Evolutionary conservation across 108 stramenopile genomes (phyloP).

Genomic region (Cyclotella choctawhatcheeana): DNA sequence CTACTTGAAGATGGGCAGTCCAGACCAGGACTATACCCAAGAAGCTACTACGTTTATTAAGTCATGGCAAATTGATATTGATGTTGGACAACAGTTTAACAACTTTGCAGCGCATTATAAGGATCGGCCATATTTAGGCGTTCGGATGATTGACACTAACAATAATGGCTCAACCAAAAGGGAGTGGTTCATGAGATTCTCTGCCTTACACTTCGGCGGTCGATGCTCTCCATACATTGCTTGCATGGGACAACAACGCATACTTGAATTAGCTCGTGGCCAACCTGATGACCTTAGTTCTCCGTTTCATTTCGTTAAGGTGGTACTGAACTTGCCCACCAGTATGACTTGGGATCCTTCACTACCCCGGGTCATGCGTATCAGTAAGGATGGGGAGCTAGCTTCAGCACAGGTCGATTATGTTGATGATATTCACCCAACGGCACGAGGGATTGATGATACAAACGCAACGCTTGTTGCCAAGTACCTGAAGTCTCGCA

Average conservation of each 20-base stretch:
- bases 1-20: neutral
- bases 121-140: constrained; percentile 2
- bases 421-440: constrained; percentile 11
- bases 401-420: neutral
- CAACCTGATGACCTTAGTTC: too few relatives aligned
- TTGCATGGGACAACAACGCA: neutral
- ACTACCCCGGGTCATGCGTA: neutral
- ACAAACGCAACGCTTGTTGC: neutral
- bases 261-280: neutral
- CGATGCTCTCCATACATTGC: constrained; percentile 10
- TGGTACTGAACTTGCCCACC: too few relatives aligned
- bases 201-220: constrained; percentile 4
- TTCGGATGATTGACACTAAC: neutral
- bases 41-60: neutral
- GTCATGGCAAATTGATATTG: constrained; percentile 8
- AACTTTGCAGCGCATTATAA: neutral
- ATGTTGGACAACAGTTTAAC: constrained; percentile 21
- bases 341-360: constrained; percentile 7
- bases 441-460: neutral
- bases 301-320: too few relatives aligned
- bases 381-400: neutral
- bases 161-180: neutral
- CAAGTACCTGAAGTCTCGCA: neutral
- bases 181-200: neutral
- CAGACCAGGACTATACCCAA: constrained; percentile 5